A percentile compares a stretch with the other conserved stretches of the same genome.
Evolutionary conservation across 1,284 basidiomycete species (phyloP).

Genomic region (Leucoagaricus sp.): DNA sequence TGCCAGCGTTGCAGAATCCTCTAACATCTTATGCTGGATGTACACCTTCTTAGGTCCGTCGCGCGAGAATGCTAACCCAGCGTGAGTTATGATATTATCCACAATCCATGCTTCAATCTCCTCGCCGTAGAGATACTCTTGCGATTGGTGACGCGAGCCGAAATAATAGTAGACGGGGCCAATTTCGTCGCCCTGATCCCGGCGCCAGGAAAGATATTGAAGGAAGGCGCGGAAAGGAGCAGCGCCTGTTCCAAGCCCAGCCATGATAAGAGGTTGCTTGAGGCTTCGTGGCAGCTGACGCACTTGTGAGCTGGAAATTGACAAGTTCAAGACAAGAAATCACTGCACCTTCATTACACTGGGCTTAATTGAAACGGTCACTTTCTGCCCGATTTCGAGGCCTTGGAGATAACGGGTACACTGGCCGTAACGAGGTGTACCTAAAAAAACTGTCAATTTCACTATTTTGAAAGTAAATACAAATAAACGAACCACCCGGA

Average conservation of each 20-base stretch:
- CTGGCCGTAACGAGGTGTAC: slow-evolving; percentile 85
- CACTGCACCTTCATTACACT: slow-evolving; percentile 98
- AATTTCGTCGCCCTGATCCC: slow-evolving; percentile 74
- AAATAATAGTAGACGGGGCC: slow-evolving; percentile 98
- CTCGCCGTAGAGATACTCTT: slow-evolving; percentile 97
- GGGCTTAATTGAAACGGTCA: slow-evolving; percentile 97
- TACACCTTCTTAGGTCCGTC: slow-evolving; percentile 93
- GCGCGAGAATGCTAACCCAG: slow-evolving; percentile 96
- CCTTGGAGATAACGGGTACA: slow-evolving; percentile 94
- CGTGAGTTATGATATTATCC: slow-evolving; percentile 83
- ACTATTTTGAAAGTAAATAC: background rate
- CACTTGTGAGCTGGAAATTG: background rate
- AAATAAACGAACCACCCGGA: slow-evolving; percentile 65
- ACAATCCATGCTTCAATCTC: slow-evolving; percentile 85
- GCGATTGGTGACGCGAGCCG: slow-evolving; percentile 91
- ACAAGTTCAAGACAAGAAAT: slow-evolving; percentile 10
- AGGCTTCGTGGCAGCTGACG: slow-evolving; percentile 78
- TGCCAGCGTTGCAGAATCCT: slow-evolving; percentile 81
- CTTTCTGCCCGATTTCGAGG: slow-evolving; percentile 85
- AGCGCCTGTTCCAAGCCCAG: slow-evolving; percentile 96
- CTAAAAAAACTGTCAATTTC: no score
- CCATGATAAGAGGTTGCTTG: slow-evolving; percentile 95
- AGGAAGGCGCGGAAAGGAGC: slow-evolving; percentile 99
- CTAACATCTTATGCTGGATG: slow-evolving; percentile 98
- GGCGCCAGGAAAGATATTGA: slow-evolving; percentile 89